Percentiles rank a stretch among this genome's conserved stretches.
Conservation (phyloP, 1,139 yeast genomes). For the Blastobotrys serpentis region DNA sequence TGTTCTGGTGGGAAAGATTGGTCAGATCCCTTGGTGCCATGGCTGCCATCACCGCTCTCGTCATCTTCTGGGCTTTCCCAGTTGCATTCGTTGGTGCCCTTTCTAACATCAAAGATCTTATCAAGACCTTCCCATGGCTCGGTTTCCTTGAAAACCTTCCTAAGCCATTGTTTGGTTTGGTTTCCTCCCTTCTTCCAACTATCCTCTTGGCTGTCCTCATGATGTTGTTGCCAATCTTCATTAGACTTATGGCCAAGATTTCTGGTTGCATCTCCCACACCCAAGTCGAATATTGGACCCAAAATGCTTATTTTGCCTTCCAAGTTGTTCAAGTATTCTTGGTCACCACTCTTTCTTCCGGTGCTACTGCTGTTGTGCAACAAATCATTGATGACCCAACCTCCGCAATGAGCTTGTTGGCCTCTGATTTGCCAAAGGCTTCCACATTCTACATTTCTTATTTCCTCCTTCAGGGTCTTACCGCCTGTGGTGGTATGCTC, state of each 20-base stretch:
- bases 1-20: slow-evolving; percentile 82
- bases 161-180: slow-evolving; percentile 62
- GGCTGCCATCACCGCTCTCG: slow-evolving; percentile 54
- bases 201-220: slow-evolving; percentile 77
- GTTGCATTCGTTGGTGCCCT: slow-evolving; percentile 94
- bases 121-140: slow-evolving; percentile 66
- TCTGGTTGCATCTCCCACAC: slow-evolving; percentile 72
- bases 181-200: slow-evolving; percentile 86
- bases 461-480: slow-evolving; percentile 74
- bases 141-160: slow-evolving; percentile 73
- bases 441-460: slow-evolving; percentile 69
- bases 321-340: slow-evolving; percentile 83
- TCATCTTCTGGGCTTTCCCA: slow-evolving; percentile 90
- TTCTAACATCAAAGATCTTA: slow-evolving; percentile 76
- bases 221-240: slow-evolving; percentile 79
- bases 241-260: slow-evolving; percentile 67
- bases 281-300: slow-evolving; percentile 75
- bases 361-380: slow-evolving; percentile 76
- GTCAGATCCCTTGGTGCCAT: slow-evolving; percentile 58
- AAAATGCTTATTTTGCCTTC: slow-evolving; percentile 83
- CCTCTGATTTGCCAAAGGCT: slow-evolving; percentile 78
- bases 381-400: slow-evolving; percentile 63
- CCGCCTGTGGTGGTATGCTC: slow-evolving; percentile 75
- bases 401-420: slow-evolving; percentile 65
- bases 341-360: slow-evolving; percentile 76